Evolutionary conservation across 495 filamentous ascomycete genomes (phyloP), one percentile per base, ranked within the genome.

Genomic region (Lophiostoma macrostomum): DNA sequence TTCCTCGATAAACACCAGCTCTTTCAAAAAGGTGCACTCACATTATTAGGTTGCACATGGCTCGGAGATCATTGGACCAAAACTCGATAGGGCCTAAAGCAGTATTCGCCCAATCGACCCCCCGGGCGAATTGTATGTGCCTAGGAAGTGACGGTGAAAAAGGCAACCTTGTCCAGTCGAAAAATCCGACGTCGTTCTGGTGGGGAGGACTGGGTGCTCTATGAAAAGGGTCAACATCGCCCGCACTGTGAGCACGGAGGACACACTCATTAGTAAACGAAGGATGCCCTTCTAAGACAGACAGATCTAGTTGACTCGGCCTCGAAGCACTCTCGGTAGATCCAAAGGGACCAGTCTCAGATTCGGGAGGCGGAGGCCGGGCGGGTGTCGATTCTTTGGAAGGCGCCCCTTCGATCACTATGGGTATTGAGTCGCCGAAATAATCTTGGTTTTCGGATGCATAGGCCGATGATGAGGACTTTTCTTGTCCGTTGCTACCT

Each of bases 121-220:
- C 80, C 12, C 81, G 72, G 16, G 83, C 80, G 57, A 88, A 85
- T 36, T 74, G 76, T 41, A 87, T 81, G 58, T 88, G 85, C 20
- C 67, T 64, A 4, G 81, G 79, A 16, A 87, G 71, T 37, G 73
- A 73, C 4, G 76, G 63, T 5, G 78, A 75, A 24, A 78, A 35
- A 14, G 82, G 78, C 29, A 87, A 68, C 29, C 79, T 73, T 8
- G 85, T 88, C 84, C 84, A 87, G 65, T 88, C 85, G 64, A 87
- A 87, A 47, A 64, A 69, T 53, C 60, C 68, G 50, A 47, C 63
- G 35, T 59, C 50, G 23, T 45, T 35, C 6, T 58, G 31, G 22
- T 46, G 38, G 5, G 46, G 35, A 39, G 43, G 34, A 27, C 36
- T 51, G 13, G 31, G 5, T 11, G 25, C 50, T 35, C 58, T 58